Conservation (phyloP, 495 filamentous ascomycete species). For the Aspergillus cavernicola region DNA sequence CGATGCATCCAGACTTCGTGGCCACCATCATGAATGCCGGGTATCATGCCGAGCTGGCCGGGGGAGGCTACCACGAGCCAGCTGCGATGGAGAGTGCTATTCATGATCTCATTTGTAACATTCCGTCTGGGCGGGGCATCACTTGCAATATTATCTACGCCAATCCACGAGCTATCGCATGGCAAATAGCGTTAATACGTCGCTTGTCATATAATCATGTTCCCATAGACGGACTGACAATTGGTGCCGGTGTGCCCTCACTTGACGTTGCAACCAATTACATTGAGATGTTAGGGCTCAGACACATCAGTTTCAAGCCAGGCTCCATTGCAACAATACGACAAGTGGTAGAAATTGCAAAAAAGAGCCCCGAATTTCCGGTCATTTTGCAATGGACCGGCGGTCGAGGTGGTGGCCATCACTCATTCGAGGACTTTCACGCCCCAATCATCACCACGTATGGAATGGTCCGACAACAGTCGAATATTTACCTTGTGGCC, state of each 20-base stretch:
- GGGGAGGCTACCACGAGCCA: constrained; percentile 31
- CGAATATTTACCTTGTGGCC: constrained; percentile 46
- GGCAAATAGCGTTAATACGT: constrained; percentile 33
- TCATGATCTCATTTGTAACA: constrained; percentile 19
- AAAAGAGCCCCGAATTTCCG: constrained; percentile 42
- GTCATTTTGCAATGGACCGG: constrained; percentile 52
- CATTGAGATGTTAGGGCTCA: constrained; percentile 43
- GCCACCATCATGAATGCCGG: constrained; percentile 37
- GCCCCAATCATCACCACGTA: constrained; percentile 44
- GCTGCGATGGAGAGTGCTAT: constrained; percentile 29
- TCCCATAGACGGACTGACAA: constrained; percentile 39
- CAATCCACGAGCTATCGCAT: constrained; percentile 30
- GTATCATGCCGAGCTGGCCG: constrained; percentile 38
- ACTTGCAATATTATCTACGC: constrained; percentile 41
- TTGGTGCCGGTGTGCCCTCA: constrained; percentile 50
- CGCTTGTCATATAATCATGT: constrained; percentile 22
- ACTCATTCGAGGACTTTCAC: constrained; percentile 52
- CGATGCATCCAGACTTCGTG: constrained; percentile 35
- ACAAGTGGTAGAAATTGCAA: constrained; percentile 46
- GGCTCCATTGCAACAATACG: constrained; percentile 43
- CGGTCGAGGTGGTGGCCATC: constrained; percentile 49
- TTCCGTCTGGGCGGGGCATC: constrained; percentile 32
- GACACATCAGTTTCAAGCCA: constrained; percentile 50
- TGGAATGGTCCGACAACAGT: constrained; percentile 36
- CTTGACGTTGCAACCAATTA: constrained; percentile 45